Conservation (phyloP, 331 rosid genomes). For the Quercus phellos region DNA sequence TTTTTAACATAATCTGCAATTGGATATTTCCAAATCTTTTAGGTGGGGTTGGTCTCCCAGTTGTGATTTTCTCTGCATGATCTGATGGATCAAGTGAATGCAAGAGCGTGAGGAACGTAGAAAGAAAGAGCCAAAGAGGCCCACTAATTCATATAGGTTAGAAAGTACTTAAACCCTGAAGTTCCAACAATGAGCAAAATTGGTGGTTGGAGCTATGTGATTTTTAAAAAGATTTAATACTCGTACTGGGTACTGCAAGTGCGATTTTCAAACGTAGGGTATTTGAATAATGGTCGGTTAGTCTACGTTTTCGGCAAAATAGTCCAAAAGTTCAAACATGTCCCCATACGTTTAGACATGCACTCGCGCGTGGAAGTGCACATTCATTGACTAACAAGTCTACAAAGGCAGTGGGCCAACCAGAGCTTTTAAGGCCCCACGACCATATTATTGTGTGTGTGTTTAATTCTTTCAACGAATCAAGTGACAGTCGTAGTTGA, state of each 20-base stretch:
- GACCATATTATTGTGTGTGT: too few species aligned
- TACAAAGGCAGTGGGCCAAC: neutral
- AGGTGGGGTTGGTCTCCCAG: neutral
- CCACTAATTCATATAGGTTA: conserved; percentile 2
- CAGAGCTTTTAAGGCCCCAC: neutral
- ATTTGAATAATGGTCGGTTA: conserved; percentile 33
- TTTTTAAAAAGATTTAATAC: neutral
- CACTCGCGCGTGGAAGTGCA: conserved; percentile 9
- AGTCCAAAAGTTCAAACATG: conserved; percentile 18
- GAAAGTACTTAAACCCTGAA: neutral
- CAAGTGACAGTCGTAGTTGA: too few species aligned
- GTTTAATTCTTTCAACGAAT: too few species aligned
- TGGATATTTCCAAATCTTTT: conserved; percentile 8
- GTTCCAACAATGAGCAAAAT: neutral
- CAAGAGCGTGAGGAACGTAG: neutral
- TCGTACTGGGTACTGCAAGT: too few species aligned
- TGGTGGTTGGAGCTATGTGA: neutral
- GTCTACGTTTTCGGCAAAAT: conserved; percentile 49
- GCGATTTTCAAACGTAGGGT: neutral
- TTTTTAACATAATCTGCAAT: neutral
- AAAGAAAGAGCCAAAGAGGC: conserved; percentile 4
- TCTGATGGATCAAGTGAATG: neutral
- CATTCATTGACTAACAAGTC: neutral
- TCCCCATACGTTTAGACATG: neutral
- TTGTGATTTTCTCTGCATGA: neutral